Percentiles rank a stretch among this genome's conserved stretches.
These are phyloP conservation scores for Fusarium nisikadoi DNA, from an alignment of 2,329 filamentous ascomycete species.

Conservation along the genomic window DNA sequence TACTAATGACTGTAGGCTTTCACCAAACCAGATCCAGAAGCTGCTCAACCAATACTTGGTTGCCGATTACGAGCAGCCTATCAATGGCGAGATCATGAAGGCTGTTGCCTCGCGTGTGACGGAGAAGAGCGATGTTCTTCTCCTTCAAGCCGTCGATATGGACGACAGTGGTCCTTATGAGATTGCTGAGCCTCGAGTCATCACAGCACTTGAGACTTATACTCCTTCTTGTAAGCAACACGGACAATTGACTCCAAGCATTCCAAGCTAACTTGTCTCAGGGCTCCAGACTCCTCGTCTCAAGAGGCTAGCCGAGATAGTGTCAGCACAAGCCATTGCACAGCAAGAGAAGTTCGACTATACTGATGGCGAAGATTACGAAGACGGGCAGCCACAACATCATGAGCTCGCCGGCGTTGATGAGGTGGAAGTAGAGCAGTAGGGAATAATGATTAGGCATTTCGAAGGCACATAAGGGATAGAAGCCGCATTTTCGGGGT, in stretches of 20 bases:
- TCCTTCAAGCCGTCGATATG: conserved; percentile 96
- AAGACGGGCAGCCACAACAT: conserved; percentile 56
- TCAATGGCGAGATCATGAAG: conserved; percentile 99
- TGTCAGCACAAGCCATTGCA: conserved; percentile 93
- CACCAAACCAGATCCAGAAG: conserved; percentile 99
- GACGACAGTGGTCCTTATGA: conserved; percentile 98
- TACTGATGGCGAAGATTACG: conserved; percentile 56
- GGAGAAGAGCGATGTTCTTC: conserved; percentile 96
- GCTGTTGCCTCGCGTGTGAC: conserved; percentile 96
- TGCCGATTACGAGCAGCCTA: conserved; percentile 98
- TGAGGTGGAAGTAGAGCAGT: conserved; percentile 53
- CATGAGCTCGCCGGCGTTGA: conserved; percentile 63
- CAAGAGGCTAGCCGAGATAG: conserved; percentile 97
- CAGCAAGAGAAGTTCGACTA: conserved; percentile 88
- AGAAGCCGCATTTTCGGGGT: conserved; percentile 46
- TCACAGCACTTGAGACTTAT: conserved; percentile 96
- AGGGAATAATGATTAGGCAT: conserved; percentile 43
- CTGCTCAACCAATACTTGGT: conserved; percentile 98
- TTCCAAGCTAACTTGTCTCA: conserved; percentile 53
- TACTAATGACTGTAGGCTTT: conserved; percentile 70
- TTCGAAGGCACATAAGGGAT: conserved; percentile 45
- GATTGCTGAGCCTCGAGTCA: conserved; percentile 95
- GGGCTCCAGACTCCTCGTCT: conserved; percentile 95
- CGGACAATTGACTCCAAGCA: not conserved
- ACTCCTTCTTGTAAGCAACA: conserved; percentile 87